phyloP scores from a whole-genome alignment of 2,329 filamentous ascomycete genomes.

The Fusarium metavorans region DNA sequence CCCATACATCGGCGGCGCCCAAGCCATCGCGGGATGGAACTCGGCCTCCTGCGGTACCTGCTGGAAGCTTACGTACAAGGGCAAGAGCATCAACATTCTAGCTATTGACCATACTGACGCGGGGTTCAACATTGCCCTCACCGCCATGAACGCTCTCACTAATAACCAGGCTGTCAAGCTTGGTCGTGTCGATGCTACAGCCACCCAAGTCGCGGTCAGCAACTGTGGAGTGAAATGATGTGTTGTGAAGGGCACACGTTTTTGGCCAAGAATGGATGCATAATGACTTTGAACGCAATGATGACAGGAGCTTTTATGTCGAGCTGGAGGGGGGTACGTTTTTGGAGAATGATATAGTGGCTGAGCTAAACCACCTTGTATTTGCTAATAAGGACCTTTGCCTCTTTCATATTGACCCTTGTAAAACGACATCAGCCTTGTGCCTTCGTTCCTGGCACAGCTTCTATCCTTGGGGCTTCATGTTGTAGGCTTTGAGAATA shows the following conservation, averaged over 20 bases:
- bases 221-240: constrained; percentile 52
- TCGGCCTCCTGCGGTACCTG: constrained; percentile 68
- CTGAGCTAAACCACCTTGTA: background rate
- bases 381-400: background rate
- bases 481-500: background rate
- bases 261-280: background rate
- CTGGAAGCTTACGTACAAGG: constrained; percentile 66
- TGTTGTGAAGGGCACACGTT: background rate
- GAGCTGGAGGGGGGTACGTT: background rate
- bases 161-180: constrained; percentile 61
- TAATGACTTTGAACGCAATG: background rate
- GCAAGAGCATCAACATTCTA: constrained; percentile 64
- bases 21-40: constrained; percentile 67
- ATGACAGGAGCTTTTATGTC: background rate
- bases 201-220: constrained; percentile 55
- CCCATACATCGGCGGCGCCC: constrained; percentile 67
- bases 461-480: background rate
- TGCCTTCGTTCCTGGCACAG: too few species aligned
- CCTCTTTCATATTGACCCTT: background rate
- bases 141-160: constrained; percentile 68
- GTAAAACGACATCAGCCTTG: too few species aligned
- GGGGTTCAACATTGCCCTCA: constrained; percentile 67
- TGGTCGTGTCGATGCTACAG: constrained; percentile 64
- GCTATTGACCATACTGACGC: constrained; percentile 63
- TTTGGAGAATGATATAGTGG: background rate